Evolutionary conservation across 129 eudicot species (phyloP), one percentile per base, ranked within the genome.

Genomic region (Flaveria brownii): DNA sequence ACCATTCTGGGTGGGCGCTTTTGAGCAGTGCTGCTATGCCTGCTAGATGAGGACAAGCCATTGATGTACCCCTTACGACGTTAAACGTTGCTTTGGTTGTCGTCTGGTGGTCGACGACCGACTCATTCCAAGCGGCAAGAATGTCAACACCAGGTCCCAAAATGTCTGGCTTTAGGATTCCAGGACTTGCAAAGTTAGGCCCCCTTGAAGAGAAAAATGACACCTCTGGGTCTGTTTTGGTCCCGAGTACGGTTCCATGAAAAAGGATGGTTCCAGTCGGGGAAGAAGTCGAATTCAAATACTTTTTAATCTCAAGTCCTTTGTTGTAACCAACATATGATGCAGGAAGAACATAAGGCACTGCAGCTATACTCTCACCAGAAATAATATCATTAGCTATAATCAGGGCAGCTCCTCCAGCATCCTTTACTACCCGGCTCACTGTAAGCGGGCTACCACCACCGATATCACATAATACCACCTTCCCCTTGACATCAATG

Each of bases 1-100:
- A 83, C 93, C 93, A 88, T 42, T 75, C 84, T n/a, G 93, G 93
- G 68, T 88, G 93, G 56, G 82, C 83, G 78, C 26, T 43, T 59
- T 73, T 73, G 69, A 73, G 43, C 46, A 18, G 59, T 4, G 12
- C 84, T 77, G 22, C 23, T 9, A 86, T 67, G 14, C 90, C 93
- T 60, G 88, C 68, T 0, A 88, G 81, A 76, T 85, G 93, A 43
- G 93, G 93, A 75, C 86, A 81, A 0, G 93, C 79, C 90, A 85
- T 85, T 23, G 93, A 88, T 20, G 90, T 88, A 7, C 93, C 90
- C 0, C 88, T 75, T 10, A 71, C 1, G 2, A 86, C 33, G 54
- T 78, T 83, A 60, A 85, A 88, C 10, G 83, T 77, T n/a, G 77
- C 43, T 12, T 76, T 55, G 47, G 83, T 64, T 73, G 41, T 2